Base-by-base conservation (phyloP, 805 yeast species). In the Yamadazyma endophytica region DNA sequence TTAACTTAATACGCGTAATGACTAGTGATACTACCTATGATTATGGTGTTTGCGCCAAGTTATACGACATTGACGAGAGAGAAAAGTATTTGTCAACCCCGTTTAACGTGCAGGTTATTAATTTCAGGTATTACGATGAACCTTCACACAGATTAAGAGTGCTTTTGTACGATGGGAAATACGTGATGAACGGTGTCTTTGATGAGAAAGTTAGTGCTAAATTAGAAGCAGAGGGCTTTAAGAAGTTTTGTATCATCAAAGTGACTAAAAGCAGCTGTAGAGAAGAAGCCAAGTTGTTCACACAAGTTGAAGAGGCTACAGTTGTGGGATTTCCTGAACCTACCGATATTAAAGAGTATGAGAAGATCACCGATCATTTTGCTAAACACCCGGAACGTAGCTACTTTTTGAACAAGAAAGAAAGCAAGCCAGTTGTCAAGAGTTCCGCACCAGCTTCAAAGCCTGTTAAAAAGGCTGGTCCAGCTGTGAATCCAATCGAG, bases 401-500 rank as follows among this genome's bases (percentile, higher is more conserved):
- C 38, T 51, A 29, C 31, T 54, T 44, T 47, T 30, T 38, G 37
- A 49, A 28, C 29, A 42, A 22, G 33, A 39, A 34, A 40, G 42
- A 26, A 16, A 33, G 33, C 25, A 42, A 16, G 35, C 37, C 9
- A 5, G 13, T n/a, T 12, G 14, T 18, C 26, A 22, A 9, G 17
- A 9, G 26, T 14, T 12, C 17, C 21, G 13, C 31, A 29, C 13
- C 29, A 28, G 18, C 29, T 17, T 16, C 32, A 34, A 4, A 13
- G 35, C 36, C 16, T 20, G 16, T n/a, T n/a, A 31, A 31, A n/a
- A n/a, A n/a, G n/a, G 12, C 36, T 36, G 22, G 31, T 23, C 24
- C 37, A 14, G 28, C 21, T n/a, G 31, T 83, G 23, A 75, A 74
- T 44, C 82, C 94, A 8, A 85, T 89, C 45, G 96, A 86, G 50